Base-by-base conservation (phyloP, 306 rosid species). In the Bauhinia variegata region DNA sequence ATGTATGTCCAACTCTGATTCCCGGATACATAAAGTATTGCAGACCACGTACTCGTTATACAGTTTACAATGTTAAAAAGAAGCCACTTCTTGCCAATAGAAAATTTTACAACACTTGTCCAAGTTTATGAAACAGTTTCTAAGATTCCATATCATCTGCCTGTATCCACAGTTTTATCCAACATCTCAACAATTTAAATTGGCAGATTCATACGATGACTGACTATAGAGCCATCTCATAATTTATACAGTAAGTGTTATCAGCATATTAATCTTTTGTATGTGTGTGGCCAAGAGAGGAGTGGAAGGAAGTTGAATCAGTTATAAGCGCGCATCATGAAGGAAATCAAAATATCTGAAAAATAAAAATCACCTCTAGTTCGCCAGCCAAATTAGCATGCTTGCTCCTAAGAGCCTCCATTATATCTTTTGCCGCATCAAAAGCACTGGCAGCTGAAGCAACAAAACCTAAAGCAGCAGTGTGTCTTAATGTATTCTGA, bases 321-420 rank as follows among this genome's bases (percentile, higher is more conserved):
- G 50, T 57, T 47, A 48, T 23, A 60, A 62, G 58, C 8, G 50
- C 14, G 30, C 47, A 48, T 39, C 38, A 23, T 23, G 28, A 61
- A 76, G 51, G 32, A 50, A 80, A 70, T 31, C 34, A 54, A 69
- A 70, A 74, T 36, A 10, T 64, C 39, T 12, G 54, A 23, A 23
- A 52, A 43, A 72, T 30, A 8, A 56, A 63, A 54, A 65, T 81
- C 70, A 90, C 99, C 99, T 95, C 99, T 6, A 95, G 99, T 84
- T 95, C 97, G 82, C 92, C 72, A 51, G 99, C 99, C 83, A 95
- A 88, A 79, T 95, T 95, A 69, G 95, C 76, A 72, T 95, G 99
- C 81, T 90, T 95, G 85, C 99, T 88, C 87, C 99, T 80, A 69
- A 95, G 99, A 79, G 95, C 89, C 86, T 95, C 99, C 97, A 95